phyloP scores from a whole-genome alignment of 352 stramenopile genomes.

The Pythium plurisporium region DNA sequence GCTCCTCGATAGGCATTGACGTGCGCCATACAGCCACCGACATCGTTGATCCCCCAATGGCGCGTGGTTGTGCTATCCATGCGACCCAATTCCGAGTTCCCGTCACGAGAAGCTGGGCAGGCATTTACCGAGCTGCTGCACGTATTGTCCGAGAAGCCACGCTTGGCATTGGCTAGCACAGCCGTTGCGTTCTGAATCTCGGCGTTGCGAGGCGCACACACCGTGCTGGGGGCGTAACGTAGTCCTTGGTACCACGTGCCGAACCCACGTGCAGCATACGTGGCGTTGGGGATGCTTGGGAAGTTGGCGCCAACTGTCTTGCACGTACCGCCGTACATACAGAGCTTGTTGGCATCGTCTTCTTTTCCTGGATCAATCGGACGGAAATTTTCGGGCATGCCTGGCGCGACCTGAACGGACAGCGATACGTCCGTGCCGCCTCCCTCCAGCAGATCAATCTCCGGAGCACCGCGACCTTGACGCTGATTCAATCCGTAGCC shows the following conservation, averaged over 20 bases:
- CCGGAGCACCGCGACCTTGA: slow-evolving; percentile 46
- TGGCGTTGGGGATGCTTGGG: slow-evolving; percentile 34
- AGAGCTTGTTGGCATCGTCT: slow-evolving; percentile 22
- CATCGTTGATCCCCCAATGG: slow-evolving; percentile 58
- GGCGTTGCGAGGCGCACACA: slow-evolving; percentile 22
- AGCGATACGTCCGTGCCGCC: slow-evolving; percentile 63
- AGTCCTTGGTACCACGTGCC: slow-evolving; percentile 56
- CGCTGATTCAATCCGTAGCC: slow-evolving; percentile 86
- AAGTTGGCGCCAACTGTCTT: slow-evolving; percentile 47
- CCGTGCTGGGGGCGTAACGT: slow-evolving; percentile 43
- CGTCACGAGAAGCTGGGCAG: slow-evolving; percentile 45
- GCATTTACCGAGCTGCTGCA: slow-evolving; percentile 35
- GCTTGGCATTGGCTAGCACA: slow-evolving; percentile 27
- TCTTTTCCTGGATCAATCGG: slow-evolving; percentile 24
- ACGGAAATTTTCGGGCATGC: slow-evolving; percentile 54
- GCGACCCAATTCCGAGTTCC: slow-evolving; percentile 29
- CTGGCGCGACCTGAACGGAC: slow-evolving; percentile 85
- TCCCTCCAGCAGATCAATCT: slow-evolving; percentile 94
- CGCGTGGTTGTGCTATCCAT: slow-evolving; percentile 25
- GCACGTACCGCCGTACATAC: slow-evolving; percentile 36
- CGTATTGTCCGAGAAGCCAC: slow-evolving; percentile 42
- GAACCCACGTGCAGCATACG: slow-evolving; percentile 33
- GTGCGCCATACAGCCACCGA: slow-evolving; percentile 46
- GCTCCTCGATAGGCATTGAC: slow-evolving; percentile 53
- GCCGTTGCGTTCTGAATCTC: slow-evolving; percentile 30